Conservation (phyloP, 495 filamentous ascomycete genomes). For the Tetracladium marchalianum region DNA sequence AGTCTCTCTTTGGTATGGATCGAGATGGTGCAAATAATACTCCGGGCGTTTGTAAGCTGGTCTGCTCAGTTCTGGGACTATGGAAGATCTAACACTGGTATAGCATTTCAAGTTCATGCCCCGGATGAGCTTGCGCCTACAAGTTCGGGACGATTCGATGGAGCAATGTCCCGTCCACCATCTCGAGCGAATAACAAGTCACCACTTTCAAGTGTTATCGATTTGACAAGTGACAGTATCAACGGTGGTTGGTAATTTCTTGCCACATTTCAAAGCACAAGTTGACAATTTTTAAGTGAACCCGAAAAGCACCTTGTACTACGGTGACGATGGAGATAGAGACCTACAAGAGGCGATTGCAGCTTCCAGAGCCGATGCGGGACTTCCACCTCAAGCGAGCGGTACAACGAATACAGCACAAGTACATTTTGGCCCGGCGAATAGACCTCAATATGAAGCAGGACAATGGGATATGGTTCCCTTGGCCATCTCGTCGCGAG, state of each 20-base stretch:
- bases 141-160: conserved; percentile 26
- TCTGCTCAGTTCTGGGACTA: conserved; percentile 7
- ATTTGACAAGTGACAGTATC: conserved; percentile 22
- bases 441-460: conserved; percentile 60
- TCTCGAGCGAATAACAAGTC: conserved; percentile 50
- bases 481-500: conserved; percentile 36
- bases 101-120: conserved; percentile 49
- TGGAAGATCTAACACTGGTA: conserved; percentile 10
- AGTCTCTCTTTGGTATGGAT: conserved; percentile 31
- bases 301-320: conserved; percentile 31
- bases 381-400: conserved; percentile 33
- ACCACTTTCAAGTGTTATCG: conserved; percentile 30
- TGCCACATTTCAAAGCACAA: conserved; percentile 6
- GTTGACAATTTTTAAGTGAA: conserved; percentile 25
- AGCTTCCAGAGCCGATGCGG: conserved; percentile 24
- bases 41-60: conserved; percentile 21
- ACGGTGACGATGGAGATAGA: conserved; percentile 44
- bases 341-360: conserved; percentile 40
- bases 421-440: conserved; percentile 60
- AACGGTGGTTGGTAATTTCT: conserved; percentile 18
- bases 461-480: conserved; percentile 68
- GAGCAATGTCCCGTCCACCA: conserved; percentile 60
- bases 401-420: conserved; percentile 27
- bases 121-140: conserved; percentile 35
- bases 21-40: conserved; percentile 30